A percentile compares a stretch with the other conserved stretches of the same genome.
These are phyloP conservation scores for Daldinia eschscholtzii DNA, from an alignment of 2,329 filamentous ascomycete genomes.

Conservation along the genomic window DNA sequence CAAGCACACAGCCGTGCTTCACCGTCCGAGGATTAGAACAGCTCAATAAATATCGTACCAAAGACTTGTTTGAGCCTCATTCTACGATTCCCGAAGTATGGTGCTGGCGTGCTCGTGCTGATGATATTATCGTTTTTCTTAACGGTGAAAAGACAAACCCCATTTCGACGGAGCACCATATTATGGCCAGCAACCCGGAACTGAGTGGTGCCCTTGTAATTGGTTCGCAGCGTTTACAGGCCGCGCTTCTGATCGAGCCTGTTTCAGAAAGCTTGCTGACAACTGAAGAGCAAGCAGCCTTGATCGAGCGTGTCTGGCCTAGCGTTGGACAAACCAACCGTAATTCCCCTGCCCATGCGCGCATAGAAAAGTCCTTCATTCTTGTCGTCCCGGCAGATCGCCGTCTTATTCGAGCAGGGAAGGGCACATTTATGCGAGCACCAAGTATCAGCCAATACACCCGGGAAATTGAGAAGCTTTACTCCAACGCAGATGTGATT, in stretches of 20 bases:
- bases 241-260: slow-evolving; percentile 45
- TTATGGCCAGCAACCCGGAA: slow-evolving; percentile 37
- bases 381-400: slow-evolving; percentile 33
- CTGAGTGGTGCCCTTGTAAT: slow-evolving; percentile 42
- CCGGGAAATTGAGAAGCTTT: slow-evolving; percentile 44
- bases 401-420: slow-evolving; percentile 44
- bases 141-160: slow-evolving; percentile 53
- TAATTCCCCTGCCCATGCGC: slow-evolving; percentile 41
- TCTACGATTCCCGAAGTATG: slow-evolving; percentile 45
- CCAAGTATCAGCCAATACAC: slow-evolving; percentile 42
- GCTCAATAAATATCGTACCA: slow-evolving; percentile 44
- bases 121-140: slow-evolving; percentile 52
- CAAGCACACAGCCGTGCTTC: slow-evolving; percentile 40
- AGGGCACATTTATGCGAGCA: slow-evolving; percentile 43
- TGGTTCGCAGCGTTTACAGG: slow-evolving; percentile 44
- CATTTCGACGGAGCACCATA: slow-evolving; percentile 49
- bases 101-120: slow-evolving; percentile 48
- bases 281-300: slow-evolving; percentile 39
- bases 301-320: slow-evolving; percentile 46
- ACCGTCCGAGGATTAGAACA: slow-evolving; percentile 38
- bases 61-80: slow-evolving; percentile 47
- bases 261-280: neutral
- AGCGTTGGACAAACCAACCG: slow-evolving; percentile 45
- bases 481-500: slow-evolving; percentile 33
- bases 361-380: slow-evolving; percentile 45